Conservation (phyloP, 2,329 filamentous ascomycete species). For the Sporothrix globosa region DNA sequence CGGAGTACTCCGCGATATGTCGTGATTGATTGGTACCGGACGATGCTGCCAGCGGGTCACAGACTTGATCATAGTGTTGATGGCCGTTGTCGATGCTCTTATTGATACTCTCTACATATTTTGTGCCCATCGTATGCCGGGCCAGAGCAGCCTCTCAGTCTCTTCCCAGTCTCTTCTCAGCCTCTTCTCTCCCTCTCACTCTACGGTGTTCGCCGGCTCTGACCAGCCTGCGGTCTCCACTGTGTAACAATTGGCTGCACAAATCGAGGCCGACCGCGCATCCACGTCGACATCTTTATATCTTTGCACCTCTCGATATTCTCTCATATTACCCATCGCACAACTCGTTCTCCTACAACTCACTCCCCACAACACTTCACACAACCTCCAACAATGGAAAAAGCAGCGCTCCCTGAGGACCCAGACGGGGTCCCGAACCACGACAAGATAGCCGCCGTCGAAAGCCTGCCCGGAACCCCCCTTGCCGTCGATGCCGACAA, state of each 20-base stretch:
- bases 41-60: too few species aligned
- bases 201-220: background rate
- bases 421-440: background rate
- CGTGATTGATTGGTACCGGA: background rate
- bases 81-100: background rate
- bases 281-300: too few species aligned
- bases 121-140: constrained; percentile 1
- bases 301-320: background rate
- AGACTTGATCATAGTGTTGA: background rate
- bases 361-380: background rate
- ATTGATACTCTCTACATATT: background rate
- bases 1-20: too few species aligned
- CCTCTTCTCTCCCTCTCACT: background rate
- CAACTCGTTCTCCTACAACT: background rate
- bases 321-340: too few species aligned
- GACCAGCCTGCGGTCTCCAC: background rate
- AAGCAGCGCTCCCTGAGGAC: background rate
- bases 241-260: background rate
- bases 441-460: constrained; percentile 23
- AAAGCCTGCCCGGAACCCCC: constrained; percentile 9
- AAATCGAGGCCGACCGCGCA: too few species aligned
- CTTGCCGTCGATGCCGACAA: constrained; percentile 19
- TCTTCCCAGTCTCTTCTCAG: background rate
- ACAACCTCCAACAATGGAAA: background rate
- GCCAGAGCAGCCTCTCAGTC: background rate